Conservation (phyloP, 495 filamentous ascomycete species). For the Neurospora sp. region DNA sequence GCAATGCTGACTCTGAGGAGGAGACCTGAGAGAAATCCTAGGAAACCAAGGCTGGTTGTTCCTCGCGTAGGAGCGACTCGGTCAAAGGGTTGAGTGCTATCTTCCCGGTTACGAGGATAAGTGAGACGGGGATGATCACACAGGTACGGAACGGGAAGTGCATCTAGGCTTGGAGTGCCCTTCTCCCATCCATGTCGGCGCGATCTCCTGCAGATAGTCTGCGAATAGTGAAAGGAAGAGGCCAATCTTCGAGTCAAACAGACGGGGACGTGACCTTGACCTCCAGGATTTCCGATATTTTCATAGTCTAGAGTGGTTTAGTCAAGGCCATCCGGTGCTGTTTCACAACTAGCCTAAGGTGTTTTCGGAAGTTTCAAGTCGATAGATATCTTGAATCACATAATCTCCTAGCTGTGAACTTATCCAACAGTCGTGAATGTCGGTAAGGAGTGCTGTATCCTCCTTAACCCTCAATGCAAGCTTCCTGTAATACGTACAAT, state of each 20-base stretch:
- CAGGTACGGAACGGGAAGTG: neutral
- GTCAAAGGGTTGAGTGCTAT: neutral
- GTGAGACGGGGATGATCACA: neutral
- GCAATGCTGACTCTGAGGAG: neutral
- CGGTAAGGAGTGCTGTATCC: neutral
- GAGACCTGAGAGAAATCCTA: neutral
- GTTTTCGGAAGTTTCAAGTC: neutral
- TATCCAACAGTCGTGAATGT: neutral
- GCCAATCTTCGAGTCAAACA: neutral
- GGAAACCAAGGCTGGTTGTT: neutral
- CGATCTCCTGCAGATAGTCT: too few species aligned
- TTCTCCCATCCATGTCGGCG: too few species aligned
- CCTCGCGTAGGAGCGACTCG: neutral
- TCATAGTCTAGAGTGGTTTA: neutral
- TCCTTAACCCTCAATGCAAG: neutral
- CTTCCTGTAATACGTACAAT: neutral
- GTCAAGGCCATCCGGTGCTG: neutral
- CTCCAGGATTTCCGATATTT: neutral
- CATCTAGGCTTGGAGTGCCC: too few species aligned
- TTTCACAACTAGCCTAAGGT: neutral
- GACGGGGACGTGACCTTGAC: neutral
- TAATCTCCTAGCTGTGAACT: neutral
- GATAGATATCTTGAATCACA: neutral
- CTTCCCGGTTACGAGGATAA: neutral
- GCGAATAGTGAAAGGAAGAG: too few species aligned